Conservation (phyloP, 257 asterid genomes). For the Plantago ovata region DNA sequence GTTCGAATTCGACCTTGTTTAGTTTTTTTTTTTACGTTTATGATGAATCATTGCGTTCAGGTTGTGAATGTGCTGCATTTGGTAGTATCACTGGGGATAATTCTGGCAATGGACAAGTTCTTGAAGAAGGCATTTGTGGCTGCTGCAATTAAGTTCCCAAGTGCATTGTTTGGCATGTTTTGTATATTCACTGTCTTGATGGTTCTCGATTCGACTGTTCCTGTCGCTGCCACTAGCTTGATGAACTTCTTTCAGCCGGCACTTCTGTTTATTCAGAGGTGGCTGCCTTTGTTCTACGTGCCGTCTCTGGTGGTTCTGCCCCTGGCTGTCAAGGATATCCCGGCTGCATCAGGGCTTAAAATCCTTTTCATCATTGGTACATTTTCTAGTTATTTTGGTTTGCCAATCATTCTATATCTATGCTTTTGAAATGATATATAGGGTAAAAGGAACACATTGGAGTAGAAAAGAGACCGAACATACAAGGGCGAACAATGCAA, state of each 20-base stretch:
- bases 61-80: conserved; percentile 69
- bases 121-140: conserved; percentile 73
- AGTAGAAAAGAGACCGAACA: no score
- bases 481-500: no score
- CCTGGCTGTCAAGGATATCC: conserved; percentile 80
- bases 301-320: conserved; percentile 95
- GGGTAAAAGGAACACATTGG: no score
- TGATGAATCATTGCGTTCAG: conserved; percentile 28
- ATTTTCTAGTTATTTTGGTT: not conserved
- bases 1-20: no score
- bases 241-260: conserved; percentile 96
- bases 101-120: conserved; percentile 71
- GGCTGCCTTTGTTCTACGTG: conserved; percentile 97
- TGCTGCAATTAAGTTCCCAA: conserved; percentile 94
- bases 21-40: not conserved
- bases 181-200: conserved; percentile 72
- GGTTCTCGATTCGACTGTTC: conserved; percentile 68
- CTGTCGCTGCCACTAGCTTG: conserved; percentile 66
- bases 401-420: not conserved
- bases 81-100: conserved; percentile 74
- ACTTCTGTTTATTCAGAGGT: conserved; percentile 81
- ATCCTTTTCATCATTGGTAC: conserved; percentile 70
- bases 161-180: conserved; percentile 95
- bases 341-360: conserved; percentile 89
- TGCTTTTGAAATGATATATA: no score